Evolutionary conservation across 208 protist species (phyloP).

Genomic region (Trypanosoma mega): DNA sequence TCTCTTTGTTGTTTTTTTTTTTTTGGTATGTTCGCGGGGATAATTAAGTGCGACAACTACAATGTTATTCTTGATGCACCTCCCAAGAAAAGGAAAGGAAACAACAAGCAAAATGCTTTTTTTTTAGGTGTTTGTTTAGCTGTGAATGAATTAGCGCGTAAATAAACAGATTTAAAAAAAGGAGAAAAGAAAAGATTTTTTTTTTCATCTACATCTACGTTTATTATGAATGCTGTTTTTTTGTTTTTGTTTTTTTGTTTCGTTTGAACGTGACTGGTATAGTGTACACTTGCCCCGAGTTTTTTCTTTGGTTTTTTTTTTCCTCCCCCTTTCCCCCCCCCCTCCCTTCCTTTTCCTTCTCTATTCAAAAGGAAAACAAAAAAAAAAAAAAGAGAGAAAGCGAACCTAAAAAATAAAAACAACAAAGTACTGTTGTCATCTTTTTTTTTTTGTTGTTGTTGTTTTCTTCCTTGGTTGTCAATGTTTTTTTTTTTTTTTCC

Average conservation of each 20-base stretch:
- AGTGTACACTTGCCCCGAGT: neutral
- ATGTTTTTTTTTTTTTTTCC: conserved; percentile 4
- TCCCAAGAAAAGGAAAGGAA: too few species aligned
- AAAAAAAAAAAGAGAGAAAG: neutral
- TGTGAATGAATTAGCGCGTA: too few species aligned
- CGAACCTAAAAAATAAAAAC: neutral
- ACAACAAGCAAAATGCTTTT: too few species aligned
- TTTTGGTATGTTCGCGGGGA: too few species aligned
- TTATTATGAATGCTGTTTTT: neutral
- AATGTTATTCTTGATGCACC: too few species aligned
- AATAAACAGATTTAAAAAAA: too few species aligned
- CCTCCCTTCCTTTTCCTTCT: neutral
- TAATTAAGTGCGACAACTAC: too few species aligned
- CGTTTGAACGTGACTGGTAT: neutral
- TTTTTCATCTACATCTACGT: conserved; percentile 13
- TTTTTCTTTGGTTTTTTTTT: neutral
- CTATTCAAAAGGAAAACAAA: too few species aligned
- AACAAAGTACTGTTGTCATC: neutral
- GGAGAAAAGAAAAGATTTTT: too few species aligned
- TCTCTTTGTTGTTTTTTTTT: too few species aligned
- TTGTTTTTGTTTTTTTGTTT: neutral
- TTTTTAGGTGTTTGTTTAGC: too few species aligned
- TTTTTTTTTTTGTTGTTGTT: neutral
- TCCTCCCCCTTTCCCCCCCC: neutral
- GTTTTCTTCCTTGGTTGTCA: neutral